Percentiles rank a stretch among this genome's conserved stretches.
Conservation (phyloP, 2,329 filamentous ascomycete species). For the Alternaria burnsii region DNA sequence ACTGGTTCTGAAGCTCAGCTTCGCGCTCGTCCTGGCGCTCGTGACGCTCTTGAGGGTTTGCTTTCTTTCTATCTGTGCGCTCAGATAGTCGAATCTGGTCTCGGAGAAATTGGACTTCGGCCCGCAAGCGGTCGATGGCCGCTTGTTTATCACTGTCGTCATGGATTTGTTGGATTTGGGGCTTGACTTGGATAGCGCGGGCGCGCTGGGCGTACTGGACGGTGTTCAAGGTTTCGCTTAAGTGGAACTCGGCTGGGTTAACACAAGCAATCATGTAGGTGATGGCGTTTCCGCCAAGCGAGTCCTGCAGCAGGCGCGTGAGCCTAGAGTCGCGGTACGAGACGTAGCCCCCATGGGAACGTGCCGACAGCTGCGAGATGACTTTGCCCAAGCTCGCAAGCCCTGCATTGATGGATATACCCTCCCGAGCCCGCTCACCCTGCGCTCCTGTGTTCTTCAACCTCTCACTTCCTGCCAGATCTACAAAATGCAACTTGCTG, state of each 20-base stretch:
- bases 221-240: slow-evolving; percentile 97
- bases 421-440: slow-evolving; percentile 91
- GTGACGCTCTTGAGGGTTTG: slow-evolving; percentile 70
- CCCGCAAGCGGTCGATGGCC: slow-evolving; percentile 89
- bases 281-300: slow-evolving; percentile 93
- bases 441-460: slow-evolving; percentile 97
- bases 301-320: slow-evolving; percentile 93
- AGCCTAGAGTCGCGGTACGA: slow-evolving; percentile 98
- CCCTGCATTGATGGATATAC: slow-evolving; percentile 97
- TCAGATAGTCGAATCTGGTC: slow-evolving; percentile 93
- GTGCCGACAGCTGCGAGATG: slow-evolving; percentile 95
- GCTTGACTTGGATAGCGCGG: slow-evolving; percentile 96
- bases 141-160: slow-evolving; percentile 95
- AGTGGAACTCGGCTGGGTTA: slow-evolving; percentile 93
- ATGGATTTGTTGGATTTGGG: slow-evolving; percentile 86
- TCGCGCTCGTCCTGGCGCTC: slow-evolving; percentile 87
- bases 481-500: slow-evolving; percentile 98
- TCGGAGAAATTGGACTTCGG: slow-evolving; percentile 90
- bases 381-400: slow-evolving; percentile 96
- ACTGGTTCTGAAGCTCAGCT: slow-evolving; percentile 88
- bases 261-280: slow-evolving; percentile 99
- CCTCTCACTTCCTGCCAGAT: slow-evolving; percentile 94
- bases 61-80: slow-evolving; percentile 66
- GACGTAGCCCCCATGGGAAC: slow-evolving; percentile 85
- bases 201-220: slow-evolving; percentile 95